Evolutionary conservation across 495 filamentous ascomycete genomes (phyloP).

Genomic region (Polyplosphaeria fusca): DNA sequence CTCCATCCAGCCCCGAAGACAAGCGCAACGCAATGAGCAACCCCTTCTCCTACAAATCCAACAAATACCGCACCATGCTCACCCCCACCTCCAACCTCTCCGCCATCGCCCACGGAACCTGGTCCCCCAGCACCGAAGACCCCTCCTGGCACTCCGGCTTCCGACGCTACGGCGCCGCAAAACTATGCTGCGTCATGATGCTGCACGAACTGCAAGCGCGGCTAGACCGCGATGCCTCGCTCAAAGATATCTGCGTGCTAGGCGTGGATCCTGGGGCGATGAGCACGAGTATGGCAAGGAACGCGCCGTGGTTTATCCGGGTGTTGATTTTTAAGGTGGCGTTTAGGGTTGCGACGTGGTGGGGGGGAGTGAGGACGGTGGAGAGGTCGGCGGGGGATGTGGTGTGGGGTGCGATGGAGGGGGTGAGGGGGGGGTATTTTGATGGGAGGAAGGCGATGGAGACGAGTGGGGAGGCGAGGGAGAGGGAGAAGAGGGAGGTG

Average conservation of each 20-base stretch:
- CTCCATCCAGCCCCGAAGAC: neutral
- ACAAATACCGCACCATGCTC: neutral
- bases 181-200: constrained; percentile 44
- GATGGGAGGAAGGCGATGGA: neutral
- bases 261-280: neutral
- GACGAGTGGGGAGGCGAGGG: neutral
- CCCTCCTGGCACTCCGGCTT: constrained; percentile 30
- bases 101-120: constrained; percentile 39
- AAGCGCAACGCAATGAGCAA: neutral
- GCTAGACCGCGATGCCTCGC: neutral
- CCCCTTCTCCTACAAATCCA: neutral
- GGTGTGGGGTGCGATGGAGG: neutral
- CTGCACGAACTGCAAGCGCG: constrained; percentile 23
- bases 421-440: neutral
- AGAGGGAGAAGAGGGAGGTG: neutral
- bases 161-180: constrained; percentile 44
- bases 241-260: neutral
- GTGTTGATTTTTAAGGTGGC: neutral
- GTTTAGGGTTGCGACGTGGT: neutral
- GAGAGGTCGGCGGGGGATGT: neutral
- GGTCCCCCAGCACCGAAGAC: constrained; percentile 34
- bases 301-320: neutral
- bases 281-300: neutral
- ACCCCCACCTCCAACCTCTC: constrained; percentile 12
- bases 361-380: neutral